phyloP scores from a whole-genome alignment of 129 eudicot genomes.

The Erigeron canadensis region DNA sequence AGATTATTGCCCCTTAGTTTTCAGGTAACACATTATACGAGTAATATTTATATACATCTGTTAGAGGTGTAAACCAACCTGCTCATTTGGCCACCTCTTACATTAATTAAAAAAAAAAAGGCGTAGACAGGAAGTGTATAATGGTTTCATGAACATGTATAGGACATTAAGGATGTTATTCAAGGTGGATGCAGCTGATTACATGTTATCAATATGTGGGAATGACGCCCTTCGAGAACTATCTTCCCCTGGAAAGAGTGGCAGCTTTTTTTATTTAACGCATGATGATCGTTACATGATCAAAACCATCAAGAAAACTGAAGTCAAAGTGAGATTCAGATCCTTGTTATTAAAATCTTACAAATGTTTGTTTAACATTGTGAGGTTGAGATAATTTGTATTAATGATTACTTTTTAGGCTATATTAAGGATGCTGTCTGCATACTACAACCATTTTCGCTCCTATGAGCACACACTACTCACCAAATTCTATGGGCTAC shows the following conservation, averaged over 20 bases:
- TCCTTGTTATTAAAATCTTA: background rate
- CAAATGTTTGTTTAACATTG: background rate
- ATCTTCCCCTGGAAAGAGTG: constrained; percentile 96
- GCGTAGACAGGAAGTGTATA: background rate
- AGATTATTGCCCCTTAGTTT: constrained; percentile 86
- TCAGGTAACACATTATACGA: constrained; percentile 55
- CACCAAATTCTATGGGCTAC: constrained; percentile 83
- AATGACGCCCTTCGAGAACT: constrained; percentile 87
- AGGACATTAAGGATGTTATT: constrained; percentile 89
- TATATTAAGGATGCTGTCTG: constrained; percentile 81
- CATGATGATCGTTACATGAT: constrained; percentile 98
- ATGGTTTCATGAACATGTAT: constrained; percentile 20
- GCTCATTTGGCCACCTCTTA: background rate
- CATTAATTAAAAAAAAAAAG: background rate
- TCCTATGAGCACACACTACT: constrained; percentile 76
- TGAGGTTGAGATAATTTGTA: constrained; percentile 5
- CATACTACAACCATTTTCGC: constrained; percentile 84
- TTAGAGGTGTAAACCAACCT: background rate
- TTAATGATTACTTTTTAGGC: constrained; percentile 46
- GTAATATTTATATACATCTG: background rate
- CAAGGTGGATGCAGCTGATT: constrained; percentile 99
- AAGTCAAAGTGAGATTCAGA: constrained; percentile 75
- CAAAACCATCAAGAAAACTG: constrained; percentile 91
- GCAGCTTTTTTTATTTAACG: constrained; percentile 92
- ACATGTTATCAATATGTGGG: constrained; percentile 96